Evolutionary conservation across 2,329 filamentous ascomycete species (phyloP).

Genomic region (Alternaria sp.): DNA sequence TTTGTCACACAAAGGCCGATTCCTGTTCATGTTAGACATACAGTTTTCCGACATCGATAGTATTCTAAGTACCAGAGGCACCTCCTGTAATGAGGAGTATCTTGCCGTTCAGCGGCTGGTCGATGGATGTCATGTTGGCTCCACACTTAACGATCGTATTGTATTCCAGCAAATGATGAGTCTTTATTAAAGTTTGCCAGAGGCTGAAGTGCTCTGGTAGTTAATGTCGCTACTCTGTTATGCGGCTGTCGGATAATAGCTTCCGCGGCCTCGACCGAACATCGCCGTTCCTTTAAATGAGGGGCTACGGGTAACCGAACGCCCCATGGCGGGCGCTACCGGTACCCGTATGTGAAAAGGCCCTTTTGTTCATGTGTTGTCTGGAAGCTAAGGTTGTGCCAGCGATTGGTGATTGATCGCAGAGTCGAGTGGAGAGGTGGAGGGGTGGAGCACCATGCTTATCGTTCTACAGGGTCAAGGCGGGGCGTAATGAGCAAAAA

Average conservation of each 20-base stretch:
- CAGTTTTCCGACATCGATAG: background rate
- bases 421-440: background rate
- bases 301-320: background rate
- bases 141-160: background rate
- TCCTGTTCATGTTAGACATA: slow-evolving; percentile 21
- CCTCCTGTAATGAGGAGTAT: slow-evolving; percentile 46
- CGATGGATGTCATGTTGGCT: slow-evolving; percentile 21
- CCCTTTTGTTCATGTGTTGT: background rate
- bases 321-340: background rate
- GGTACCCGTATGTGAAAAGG: background rate
- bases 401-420: background rate
- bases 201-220: background rate
- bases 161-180: background rate
- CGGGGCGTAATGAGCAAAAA: background rate
- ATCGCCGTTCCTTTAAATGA: background rate
- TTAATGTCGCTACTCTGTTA: background rate
- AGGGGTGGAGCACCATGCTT: background rate
- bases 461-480: background rate
- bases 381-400: background rate
- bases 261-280: background rate
- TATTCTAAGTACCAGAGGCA: slow-evolving; percentile 35
- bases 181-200: background rate
- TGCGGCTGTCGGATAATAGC: background rate
- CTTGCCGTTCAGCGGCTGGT: slow-evolving; percentile 40
- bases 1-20: slow-evolving; percentile 42